phyloP scores from a whole-genome alignment of 2,329 filamentous ascomycete species.

The Phaeosphaeriaceae sp. region DNA sequence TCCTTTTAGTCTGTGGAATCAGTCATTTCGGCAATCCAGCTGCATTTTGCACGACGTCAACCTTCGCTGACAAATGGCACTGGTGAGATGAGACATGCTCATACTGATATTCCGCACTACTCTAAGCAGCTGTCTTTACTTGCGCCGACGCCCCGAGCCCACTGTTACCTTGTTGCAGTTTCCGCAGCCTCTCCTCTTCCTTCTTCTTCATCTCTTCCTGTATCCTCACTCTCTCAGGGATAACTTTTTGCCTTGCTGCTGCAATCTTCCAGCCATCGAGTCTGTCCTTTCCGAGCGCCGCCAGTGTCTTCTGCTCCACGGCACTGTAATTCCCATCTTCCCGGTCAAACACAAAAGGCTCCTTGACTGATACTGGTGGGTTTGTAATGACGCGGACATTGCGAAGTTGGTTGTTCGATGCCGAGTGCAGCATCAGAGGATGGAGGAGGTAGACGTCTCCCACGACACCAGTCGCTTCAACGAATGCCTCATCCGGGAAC shows the following conservation, averaged over 20 bases:
- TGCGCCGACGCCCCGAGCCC: slow-evolving; percentile 9
- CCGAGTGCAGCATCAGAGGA: slow-evolving; percentile 66
- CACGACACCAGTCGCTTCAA: slow-evolving; percentile 61
- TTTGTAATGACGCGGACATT: slow-evolving; percentile 62
- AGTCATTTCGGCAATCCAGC: too few species aligned
- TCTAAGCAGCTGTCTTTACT: background rate
- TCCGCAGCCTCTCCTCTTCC: slow-evolving; percentile 56
- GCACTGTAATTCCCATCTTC: slow-evolving; percentile 59
- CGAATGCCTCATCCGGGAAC: slow-evolving; percentile 53
- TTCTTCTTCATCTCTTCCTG: slow-evolving; percentile 60
- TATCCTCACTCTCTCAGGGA: slow-evolving; percentile 58
- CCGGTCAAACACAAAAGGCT: slow-evolving; percentile 62
- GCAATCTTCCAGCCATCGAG: slow-evolving; percentile 62
- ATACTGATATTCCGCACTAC: background rate
- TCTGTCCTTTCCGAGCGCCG: slow-evolving; percentile 55
- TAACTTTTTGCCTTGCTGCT: slow-evolving; percentile 56
- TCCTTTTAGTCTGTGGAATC: too few species aligned
- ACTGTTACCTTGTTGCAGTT: slow-evolving; percentile 27
- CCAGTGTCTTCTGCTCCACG: slow-evolving; percentile 64
- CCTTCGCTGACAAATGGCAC: background rate
- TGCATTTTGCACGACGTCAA: too few species aligned
- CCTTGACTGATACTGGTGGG: slow-evolving; percentile 59
- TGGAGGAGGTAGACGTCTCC: slow-evolving; percentile 67
- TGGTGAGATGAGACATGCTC: background rate
- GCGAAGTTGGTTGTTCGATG: slow-evolving; percentile 58